These are phyloP conservation scores for Symbiotaphrina buchneri DNA, from an alignment of 495 filamentous ascomycete genomes.

Conservation along the genomic window DNA sequence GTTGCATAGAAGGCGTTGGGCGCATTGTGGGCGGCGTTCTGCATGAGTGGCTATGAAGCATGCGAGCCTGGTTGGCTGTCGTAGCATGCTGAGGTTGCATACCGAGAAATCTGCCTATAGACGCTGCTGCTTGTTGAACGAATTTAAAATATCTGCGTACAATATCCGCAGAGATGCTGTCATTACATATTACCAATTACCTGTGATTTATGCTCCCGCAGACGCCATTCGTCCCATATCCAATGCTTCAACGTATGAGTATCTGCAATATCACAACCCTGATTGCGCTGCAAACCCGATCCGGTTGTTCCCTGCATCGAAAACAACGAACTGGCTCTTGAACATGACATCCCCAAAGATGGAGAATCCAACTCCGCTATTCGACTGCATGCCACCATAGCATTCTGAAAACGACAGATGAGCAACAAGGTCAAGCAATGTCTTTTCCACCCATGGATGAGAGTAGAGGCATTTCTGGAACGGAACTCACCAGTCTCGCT, in stretches of 20 bases:
- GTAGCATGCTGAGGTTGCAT: no score
- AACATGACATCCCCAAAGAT: conserved; percentile 5
- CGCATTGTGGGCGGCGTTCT: not conserved
- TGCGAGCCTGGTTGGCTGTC: not conserved
- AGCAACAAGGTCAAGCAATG: no score
- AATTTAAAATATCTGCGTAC: no score
- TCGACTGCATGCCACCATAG: conserved; percentile 15
- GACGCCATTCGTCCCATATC: no score
- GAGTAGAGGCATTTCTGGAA: conserved; percentile 22
- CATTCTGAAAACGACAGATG: conserved; percentile 10
- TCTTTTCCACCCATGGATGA: conserved; percentile 20
- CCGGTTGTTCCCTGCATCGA: conserved; percentile 1
- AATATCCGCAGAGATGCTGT: no score
- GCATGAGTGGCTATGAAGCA: no score
- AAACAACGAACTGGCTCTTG: conserved; percentile 5
- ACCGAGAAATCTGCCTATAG: no score
- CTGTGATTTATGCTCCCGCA: no score
- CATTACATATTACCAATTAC: no score
- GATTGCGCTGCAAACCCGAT: conserved; percentile 2
- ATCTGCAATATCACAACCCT: no score
- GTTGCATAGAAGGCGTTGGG: not conserved
- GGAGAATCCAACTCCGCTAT: conserved; percentile 5
- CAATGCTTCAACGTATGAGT: no score
- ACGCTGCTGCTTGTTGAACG: no score
- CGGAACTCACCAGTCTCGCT: conserved; percentile 10